These are phyloP conservation scores for Plasmodium yoelii DNA, from an alignment of 169 alveolate genomes.

Conservation along the genomic window DNA sequence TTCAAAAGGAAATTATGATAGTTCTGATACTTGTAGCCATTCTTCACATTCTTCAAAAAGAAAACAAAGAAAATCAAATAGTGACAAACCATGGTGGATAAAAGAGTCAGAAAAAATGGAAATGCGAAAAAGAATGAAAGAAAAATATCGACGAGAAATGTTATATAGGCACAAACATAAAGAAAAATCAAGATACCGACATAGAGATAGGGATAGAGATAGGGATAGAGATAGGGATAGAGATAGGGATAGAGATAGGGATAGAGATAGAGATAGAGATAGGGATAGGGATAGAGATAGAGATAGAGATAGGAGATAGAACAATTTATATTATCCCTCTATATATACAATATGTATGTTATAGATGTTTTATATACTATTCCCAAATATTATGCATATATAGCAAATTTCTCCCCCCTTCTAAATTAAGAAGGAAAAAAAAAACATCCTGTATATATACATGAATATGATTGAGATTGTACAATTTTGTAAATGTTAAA, in stretches of 20 bases:
- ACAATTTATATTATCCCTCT: no score
- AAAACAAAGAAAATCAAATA: constrained; percentile 27
- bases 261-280: background rate
- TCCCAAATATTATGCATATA: no score
- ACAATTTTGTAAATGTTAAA: no score
- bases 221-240: background rate
- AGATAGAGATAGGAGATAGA: no score
- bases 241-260: background rate
- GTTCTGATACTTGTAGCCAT: constrained; percentile 16
- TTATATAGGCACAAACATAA: constrained; percentile 28
- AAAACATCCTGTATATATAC: no score
- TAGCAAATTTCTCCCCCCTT: no score
- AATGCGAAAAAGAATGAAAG: constrained; percentile 60
- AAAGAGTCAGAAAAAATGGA: constrained; percentile 68
- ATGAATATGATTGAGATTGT: no score
- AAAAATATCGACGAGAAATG: constrained; percentile 47
- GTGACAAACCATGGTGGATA: constrained; percentile 70
- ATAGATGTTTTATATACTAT: no score
- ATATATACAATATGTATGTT: no score
- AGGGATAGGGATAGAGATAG: background rate
- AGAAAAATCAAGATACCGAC: background rate
- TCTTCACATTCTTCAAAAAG: constrained; percentile 36
- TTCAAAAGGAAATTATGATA: background rate
- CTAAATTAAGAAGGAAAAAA: no score
- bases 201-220: background rate